Evolutionary conservation across 2,329 filamentous ascomycete species (phyloP), one percentile per base, ranked within the genome.

Genomic region (Epichloe sylvatica): DNA sequence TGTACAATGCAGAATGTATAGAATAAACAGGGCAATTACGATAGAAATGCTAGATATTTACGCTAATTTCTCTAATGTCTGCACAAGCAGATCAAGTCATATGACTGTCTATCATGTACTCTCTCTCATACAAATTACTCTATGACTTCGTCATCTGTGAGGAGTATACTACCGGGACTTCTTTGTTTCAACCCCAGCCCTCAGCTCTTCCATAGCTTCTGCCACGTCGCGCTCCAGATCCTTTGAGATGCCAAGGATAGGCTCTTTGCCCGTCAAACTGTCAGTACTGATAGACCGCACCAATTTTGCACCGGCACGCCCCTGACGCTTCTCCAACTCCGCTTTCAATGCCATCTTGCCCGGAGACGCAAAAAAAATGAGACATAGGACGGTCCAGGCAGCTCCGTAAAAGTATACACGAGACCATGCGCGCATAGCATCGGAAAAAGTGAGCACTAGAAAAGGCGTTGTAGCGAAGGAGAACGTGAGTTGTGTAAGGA

Each of bases 331-430:
- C 56, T 86, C 83, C 7, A 87, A 67, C 51, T 69, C 67, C 58
- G 74, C 72, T 52, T 72, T 70, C 0, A 89, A 69, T 17, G 65
- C 59, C 4, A 69, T 66, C 64, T 90, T 94, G 2, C 79, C 84
- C 0, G 88, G 87, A 1, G 85, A 87, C 39, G 81, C 77, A 61
- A 97, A 95, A 95, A 95, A 84, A 7, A 72, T 77, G 50, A 90
- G 78, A 17, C 81, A 78, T 0, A 69, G 63, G 9, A 72, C 67
- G 1, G 84, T 84, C 56, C 81, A 82, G 53, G 90, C 62, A 49
- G 92, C 72, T 34, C 78, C 81, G 67, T 94, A 98, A 70, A 89
- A 97, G 69, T 95, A 92, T 36, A 96, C 85, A 40, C 86, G 80
- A 0, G 78, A 69, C 92, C 92, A 98, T 51, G 86, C 83, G 2